A percentile compares a stretch with the other conserved stretches of the same genome.
Conservation (phyloP, 1,284 basidiomycete species). For the Melanopsichium pennsylvanicum region DNA sequence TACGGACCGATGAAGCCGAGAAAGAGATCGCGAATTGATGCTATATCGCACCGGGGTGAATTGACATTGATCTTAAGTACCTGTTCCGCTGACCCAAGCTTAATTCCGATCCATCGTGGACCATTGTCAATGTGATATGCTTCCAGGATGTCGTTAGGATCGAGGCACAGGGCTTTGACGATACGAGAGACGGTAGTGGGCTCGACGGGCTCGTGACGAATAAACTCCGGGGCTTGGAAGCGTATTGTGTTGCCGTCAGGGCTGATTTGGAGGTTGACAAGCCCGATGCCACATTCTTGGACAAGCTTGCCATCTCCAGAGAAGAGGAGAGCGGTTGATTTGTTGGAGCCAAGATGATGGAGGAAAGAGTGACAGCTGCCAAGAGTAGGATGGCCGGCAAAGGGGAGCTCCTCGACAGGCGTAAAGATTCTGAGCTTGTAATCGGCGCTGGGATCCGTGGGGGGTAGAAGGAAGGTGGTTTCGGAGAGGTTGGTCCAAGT, state of each 20-base stretch:
- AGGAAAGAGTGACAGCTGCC: slow-evolving; percentile 50
- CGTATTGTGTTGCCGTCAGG: slow-evolving; percentile 11
- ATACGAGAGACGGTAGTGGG: slow-evolving; percentile 13
- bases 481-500: slow-evolving; percentile 60
- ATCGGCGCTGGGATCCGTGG: slow-evolving; percentile 35
- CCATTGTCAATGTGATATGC: slow-evolving; percentile 55
- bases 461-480: slow-evolving; percentile 54
- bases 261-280: slow-evolving; percentile 27
- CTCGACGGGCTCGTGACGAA: slow-evolving; percentile 36
- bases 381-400: slow-evolving; percentile 59
- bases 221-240: slow-evolving; percentile 45
- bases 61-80: slow-evolving; percentile 45
- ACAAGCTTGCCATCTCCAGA: slow-evolving; percentile 24
- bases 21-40: slow-evolving; percentile 17
- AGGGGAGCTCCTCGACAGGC: slow-evolving; percentile 49
- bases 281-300: slow-evolving; percentile 55
- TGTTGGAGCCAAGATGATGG: slow-evolving; percentile 15
- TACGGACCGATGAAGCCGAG: slow-evolving; percentile 54
- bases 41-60: slow-evolving; percentile 7
- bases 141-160: slow-evolving; percentile 20
- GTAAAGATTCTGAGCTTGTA: slow-evolving; percentile 58
- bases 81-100: slow-evolving; percentile 26
- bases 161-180: slow-evolving; percentile 24
- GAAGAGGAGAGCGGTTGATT: neutral
- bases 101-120: slow-evolving; percentile 53